These are phyloP conservation scores for Pseudisothecium myosuroides DNA, from an alignment of 225 moss, liverwort and hornwort genomes.

Conservation along the genomic window DNA sequence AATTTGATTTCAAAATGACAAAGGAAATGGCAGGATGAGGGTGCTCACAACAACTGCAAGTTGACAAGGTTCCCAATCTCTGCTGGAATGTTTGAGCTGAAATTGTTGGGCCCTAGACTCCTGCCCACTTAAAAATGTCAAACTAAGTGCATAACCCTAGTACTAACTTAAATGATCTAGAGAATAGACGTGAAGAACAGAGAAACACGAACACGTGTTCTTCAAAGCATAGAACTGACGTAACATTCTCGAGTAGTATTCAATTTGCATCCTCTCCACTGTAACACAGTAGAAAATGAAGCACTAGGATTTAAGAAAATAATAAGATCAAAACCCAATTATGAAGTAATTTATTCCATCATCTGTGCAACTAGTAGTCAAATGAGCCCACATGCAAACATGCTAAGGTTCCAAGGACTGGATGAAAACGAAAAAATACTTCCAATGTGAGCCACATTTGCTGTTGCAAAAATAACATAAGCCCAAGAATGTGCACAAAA, in stretches of 20 bases:
- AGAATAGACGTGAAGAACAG: background rate
- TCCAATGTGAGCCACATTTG: background rate
- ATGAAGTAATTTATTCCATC: background rate
- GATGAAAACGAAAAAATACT: background rate
- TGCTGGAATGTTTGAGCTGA: conserved; percentile 5
- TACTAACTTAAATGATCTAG: background rate
- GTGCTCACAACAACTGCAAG: conserved; percentile 15
- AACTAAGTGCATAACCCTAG: background rate
- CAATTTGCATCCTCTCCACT: background rate
- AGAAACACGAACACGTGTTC: background rate
- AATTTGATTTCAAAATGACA: background rate
- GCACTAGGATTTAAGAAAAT: background rate
- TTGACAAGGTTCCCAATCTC: conserved; percentile 20
- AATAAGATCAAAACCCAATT: too few relatives aligned
- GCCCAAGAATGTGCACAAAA: background rate
- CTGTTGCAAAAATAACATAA: background rate
- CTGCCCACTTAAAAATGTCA: background rate
- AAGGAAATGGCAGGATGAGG: too few relatives aligned
- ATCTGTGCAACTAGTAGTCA: background rate
- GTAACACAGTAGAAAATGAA: background rate
- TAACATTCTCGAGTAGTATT: background rate
- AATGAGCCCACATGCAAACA: background rate
- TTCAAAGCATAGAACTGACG: background rate
- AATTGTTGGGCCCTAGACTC: background rate
- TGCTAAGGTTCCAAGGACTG: background rate